Conservation (phyloP, 192 early-diverging fungal species). For the Lunasporangiospora selenospora region DNA sequence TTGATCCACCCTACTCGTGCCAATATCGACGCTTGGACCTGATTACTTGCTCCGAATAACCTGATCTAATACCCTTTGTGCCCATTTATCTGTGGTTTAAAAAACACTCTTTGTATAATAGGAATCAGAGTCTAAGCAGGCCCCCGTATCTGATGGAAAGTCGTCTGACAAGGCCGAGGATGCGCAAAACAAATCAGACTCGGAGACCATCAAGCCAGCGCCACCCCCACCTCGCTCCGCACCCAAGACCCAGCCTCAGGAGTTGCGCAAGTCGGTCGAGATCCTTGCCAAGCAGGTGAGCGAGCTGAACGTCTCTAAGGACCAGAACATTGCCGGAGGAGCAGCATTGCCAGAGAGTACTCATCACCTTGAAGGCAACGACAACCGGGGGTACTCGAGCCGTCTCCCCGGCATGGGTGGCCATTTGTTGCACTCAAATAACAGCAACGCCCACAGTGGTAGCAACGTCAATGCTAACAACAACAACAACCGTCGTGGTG, state of each 20-base stretch:
- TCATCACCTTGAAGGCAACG: conserved; percentile 39
- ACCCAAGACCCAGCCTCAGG: conserved; percentile 44
- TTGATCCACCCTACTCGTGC: no score
- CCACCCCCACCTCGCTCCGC: conserved; percentile 45
- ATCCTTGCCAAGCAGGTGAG: conserved; percentile 63
- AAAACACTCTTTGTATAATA: background rate
- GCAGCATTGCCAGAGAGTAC: conserved; percentile 3
- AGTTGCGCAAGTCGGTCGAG: conserved; percentile 55
- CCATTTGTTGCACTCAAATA: conserved; percentile 56
- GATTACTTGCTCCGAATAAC: no score
- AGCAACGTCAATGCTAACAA: background rate
- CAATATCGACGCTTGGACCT: no score
- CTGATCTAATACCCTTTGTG: no score
- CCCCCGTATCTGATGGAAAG: conserved; percentile 11
- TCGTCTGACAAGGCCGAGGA: conserved; percentile 9
- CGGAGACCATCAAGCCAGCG: conserved; percentile 47
- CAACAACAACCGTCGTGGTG: conserved; percentile 50
- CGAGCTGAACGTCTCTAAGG: conserved; percentile 53
- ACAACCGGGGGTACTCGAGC: conserved; percentile 25
- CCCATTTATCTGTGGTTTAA: conserved; percentile 4
- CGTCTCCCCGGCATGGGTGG: conserved; percentile 62
- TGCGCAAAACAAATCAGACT: conserved; percentile 29
- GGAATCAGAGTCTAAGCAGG: conserved; percentile 1
- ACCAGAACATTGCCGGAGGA: conserved; percentile 4
- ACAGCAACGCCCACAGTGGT: conserved; percentile 28